Evolutionary conservation across 352 stramenopile genomes (phyloP), one percentile per base, ranked within the genome.

Genomic region (Phytophthora idaei): DNA sequence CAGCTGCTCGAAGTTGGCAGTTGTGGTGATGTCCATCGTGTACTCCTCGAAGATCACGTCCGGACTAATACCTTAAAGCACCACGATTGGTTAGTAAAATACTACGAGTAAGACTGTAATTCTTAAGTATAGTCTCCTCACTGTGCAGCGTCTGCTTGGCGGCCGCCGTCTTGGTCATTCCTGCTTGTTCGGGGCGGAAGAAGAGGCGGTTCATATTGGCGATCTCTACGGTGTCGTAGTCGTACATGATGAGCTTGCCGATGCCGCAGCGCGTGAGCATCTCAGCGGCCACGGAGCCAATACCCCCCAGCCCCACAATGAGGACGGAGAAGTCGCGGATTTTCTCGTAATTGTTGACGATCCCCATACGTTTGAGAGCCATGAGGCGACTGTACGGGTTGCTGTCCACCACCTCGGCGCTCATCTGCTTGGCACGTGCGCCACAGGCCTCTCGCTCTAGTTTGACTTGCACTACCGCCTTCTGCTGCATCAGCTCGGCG

Each of bases 171-270:
- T 97, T 97, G 68, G 82, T 92, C 78, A 93, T 86, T 46, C 89
- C 89, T 0, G 83, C 87, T 64, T 97, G 89, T 60, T 94, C 83
- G 3, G 89, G 89, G 4, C 87, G 87, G 67, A 96, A 97, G 76
- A 97, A 97, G 32, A 97, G 71, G 34, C 90, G 89, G 70, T 97
- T 97, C 90, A 97, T 97, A 60, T 97, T 97, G 53, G 86, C 90
- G 55, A 96, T 80, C 76, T 96, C 90, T 48, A 97, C 90, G 28
- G 73, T 90, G 71, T 97, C 90, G 69, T 96, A 97, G 75, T 97
- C 90, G 66, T 94, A 94, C 67, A 97, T 81, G 62, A 97, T 81
- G 61, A 97, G 81, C 69, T 96, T 96, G 59, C 90, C 90, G 54
- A 96, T 87, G 66, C 90, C 90, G 64, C 90, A 97, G 44, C 90